Base-by-base conservation (phyloP, 208 protist species). In the Vickermania ingenoplastis region DNA sequence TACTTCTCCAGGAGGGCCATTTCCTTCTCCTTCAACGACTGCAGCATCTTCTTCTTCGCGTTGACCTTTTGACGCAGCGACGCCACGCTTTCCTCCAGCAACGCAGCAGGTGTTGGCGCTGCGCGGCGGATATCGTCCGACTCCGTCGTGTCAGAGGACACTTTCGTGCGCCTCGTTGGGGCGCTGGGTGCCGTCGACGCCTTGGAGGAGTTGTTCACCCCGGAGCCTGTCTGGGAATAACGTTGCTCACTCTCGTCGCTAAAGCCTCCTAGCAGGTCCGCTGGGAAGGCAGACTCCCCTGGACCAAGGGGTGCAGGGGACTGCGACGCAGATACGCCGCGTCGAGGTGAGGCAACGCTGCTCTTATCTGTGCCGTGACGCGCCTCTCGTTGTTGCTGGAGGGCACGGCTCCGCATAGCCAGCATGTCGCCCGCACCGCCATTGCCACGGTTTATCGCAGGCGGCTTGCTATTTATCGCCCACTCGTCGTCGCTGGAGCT, bases 401-500 rank as follows among this genome's bases (percentile, higher is more conserved):
- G 41, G 0, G 75, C 81, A 1, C 64, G 57, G 0, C 84, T 66
- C 1, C 84, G 78, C 0, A 81, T 79, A 22, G 81, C 78, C 57
- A 92, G 55, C 77, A 92, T 85, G 48, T 52, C 7, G 48, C 14
- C 21, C 11, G 7, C 36, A 45, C 36, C 36, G 11, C 36, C 36
- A n/a, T 17, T 7, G 17, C 36, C 36, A 45, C 11, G 11, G n/a
- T n/a, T n/a, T n/a, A n/a, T n/a, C 17, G 11, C 36, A 55, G 48
- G 2, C n/a, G 57, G 29, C 53, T 62, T 41, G n/a, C n/a, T 29
- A 5, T 65, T 7, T 62, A 63, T 22, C 59, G 61, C 53, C 64
- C 70, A 79, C 14, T 83, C 77, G 41, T 81, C 77, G 50, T 82
- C 74, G 58, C 77, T 89, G 55, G 68, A 74, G 51, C 68, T 69